Evolutionary conservation across 140 eudicot genomes (phyloP).

Genomic region (Flaveria floridana): DNA sequence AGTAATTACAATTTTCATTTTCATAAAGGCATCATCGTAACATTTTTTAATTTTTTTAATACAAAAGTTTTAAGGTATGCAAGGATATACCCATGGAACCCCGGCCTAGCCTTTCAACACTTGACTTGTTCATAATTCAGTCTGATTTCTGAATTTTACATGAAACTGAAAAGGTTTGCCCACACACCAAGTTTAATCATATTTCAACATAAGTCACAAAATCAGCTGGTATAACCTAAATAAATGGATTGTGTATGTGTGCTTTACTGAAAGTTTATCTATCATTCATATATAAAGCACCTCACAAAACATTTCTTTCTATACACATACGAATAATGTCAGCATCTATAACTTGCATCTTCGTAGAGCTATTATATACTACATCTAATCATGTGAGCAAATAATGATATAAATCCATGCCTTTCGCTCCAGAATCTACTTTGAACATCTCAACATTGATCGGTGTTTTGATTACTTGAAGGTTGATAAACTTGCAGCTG

Average conservation of each 20-base stretch:
- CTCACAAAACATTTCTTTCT: constrained; percentile 31
- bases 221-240: background rate
- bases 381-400: constrained; percentile 60
- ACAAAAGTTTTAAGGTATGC: background rate
- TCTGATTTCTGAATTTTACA: background rate
- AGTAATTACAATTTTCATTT: background rate
- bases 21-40: background rate
- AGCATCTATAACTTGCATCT: constrained; percentile 25
- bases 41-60: background rate
- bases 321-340: constrained; percentile 22
- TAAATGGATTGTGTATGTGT: background rate
- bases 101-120: background rate
- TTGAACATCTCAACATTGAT: constrained; percentile 49
- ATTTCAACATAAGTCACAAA: constrained; percentile 1
- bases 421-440: constrained; percentile 57
- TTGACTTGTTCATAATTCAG: background rate
- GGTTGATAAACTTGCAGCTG: constrained; percentile 35
- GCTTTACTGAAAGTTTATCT: constrained; percentile 14
- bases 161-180: background rate
- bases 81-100: background rate
- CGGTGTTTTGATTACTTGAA: constrained; percentile 45
- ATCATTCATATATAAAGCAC: constrained; percentile 25
- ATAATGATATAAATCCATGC: constrained; percentile 69
- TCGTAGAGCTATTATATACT: constrained; percentile 21
- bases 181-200: background rate